These are phyloP conservation scores for Dionaea muscipula DNA, from an alignment of 179 eudicot species.

Conservation along the genomic window DNA sequence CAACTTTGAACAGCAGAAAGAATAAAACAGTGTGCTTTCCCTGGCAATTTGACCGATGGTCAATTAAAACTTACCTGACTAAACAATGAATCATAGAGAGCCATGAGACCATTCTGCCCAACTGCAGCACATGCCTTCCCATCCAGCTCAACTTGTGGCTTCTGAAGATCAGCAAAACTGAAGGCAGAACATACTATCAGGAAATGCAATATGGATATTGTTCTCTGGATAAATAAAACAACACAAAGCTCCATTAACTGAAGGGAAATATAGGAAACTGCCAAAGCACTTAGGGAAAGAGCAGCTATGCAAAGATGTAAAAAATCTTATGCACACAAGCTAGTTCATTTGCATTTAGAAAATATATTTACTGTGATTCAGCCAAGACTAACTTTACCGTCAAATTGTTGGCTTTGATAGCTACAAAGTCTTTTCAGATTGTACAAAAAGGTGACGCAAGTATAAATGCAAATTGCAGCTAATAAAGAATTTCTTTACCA, in stretches of 20 bases:
- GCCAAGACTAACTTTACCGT: no score
- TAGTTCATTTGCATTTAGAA: not conserved
- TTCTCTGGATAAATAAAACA: not conserved
- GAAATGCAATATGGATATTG: not conserved
- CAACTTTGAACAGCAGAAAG: not conserved
- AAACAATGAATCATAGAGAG: slow-evolving; percentile 81
- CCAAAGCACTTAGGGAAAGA: no score
- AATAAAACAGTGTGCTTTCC: not conserved
- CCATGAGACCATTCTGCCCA: slow-evolving; percentile 98
- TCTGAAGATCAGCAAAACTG: slow-evolving; percentile 96
- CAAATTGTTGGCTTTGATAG: no score
- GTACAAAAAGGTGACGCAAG: no score
- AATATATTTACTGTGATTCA: no score
- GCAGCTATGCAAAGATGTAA: no score
- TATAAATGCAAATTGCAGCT: no score
- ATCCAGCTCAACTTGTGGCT: slow-evolving; percentile 85
- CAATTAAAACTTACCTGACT: slow-evolving; percentile 51
- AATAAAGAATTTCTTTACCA: no score
- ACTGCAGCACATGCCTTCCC: slow-evolving; percentile 99
- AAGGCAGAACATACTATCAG: slow-evolving; percentile 3
- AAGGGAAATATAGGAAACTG: no score
- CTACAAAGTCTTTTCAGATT: no score
- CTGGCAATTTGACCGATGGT: not conserved
- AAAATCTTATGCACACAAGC: not conserved
- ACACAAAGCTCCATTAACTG: no score